phyloP scores from a whole-genome alignment of 768 basidiomycete genomes.

The Amanita pseudoporphyria region DNA sequence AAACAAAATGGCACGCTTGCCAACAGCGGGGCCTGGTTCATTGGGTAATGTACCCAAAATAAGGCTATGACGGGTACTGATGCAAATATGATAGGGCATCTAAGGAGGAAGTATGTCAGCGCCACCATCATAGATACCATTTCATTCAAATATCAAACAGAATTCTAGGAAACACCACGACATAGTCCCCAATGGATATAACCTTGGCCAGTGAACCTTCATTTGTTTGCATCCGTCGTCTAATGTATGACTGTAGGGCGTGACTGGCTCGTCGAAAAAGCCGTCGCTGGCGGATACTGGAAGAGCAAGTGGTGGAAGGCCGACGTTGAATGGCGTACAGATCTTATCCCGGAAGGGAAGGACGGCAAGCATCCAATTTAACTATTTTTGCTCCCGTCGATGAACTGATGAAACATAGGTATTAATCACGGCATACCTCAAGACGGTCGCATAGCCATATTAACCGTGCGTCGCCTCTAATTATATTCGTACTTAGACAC shows the following conservation, averaged over 20 bases:
- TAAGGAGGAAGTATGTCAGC: slow-evolving; percentile 47
- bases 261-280: slow-evolving; percentile 65
- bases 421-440: slow-evolving; percentile 76
- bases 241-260: slow-evolving; percentile 34
- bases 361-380: not conserved
- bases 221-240: not conserved
- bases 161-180: slow-evolving; percentile 58
- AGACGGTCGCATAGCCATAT: slow-evolving; percentile 73
- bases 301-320: slow-evolving; percentile 67
- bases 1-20: slow-evolving; percentile 73
- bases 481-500: not conserved
- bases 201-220: slow-evolving; percentile 27
- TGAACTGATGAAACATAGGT: slow-evolving; percentile 28
- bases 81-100: slow-evolving; percentile 40
- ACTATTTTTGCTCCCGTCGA: not conserved
- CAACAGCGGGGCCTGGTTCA: slow-evolving; percentile 75
- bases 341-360: slow-evolving; percentile 58
- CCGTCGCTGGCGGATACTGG: slow-evolving; percentile 51
- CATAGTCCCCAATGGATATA: slow-evolving; percentile 74
- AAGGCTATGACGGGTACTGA: not conserved
- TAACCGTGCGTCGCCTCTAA: slow-evolving; percentile 47
- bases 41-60: slow-evolving; percentile 42
- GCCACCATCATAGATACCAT: slow-evolving; percentile 1
- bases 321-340: slow-evolving; percentile 65
- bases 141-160: slow-evolving; percentile 15